Conservation (phyloP, 106 monocot genomes). For the Iris macrosiphon region DNA sequence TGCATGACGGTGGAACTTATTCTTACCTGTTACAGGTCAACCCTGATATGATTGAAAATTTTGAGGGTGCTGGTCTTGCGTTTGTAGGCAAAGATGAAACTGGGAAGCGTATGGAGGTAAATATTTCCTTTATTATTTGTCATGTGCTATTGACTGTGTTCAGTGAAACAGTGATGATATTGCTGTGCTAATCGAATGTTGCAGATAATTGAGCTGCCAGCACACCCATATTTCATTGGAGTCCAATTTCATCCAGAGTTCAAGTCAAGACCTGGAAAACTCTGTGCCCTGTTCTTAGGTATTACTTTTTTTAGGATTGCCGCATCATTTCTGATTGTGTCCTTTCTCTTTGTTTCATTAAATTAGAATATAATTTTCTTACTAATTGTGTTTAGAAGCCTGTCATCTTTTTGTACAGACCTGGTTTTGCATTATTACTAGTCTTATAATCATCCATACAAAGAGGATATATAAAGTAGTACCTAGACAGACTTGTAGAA, state of each 20-base stretch:
- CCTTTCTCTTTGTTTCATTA: neutral
- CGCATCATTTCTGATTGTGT: neutral
- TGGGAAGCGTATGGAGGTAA: conserved; percentile 77
- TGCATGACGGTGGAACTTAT: neutral
- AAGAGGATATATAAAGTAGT: neutral
- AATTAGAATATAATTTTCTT: neutral
- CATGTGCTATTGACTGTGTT: neutral
- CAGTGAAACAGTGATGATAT: neutral
- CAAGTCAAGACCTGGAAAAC: conserved; percentile 88
- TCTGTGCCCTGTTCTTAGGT: conserved; percentile 63
- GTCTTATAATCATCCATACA: neutral
- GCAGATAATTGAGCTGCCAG: conserved; percentile 13
- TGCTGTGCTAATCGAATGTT: neutral
- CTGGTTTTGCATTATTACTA: neutral
- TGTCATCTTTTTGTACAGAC: neutral
- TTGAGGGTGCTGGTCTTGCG: conserved; percentile 62
- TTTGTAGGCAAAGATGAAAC: conserved; percentile 91
- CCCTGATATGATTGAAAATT: conserved; percentile 61
- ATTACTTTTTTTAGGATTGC: neutral
- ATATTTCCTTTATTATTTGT: neutral
- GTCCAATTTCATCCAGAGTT: conserved; percentile 91
- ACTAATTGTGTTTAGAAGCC: neutral
- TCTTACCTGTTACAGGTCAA: conserved; percentile 48
- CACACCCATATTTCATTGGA: conserved; percentile 73
- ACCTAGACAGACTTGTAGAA: too few species aligned